Evolutionary conservation across 179 eudicot species (phyloP), one percentile per base, ranked within the genome.

Genomic region (Spergularia azorica): DNA sequence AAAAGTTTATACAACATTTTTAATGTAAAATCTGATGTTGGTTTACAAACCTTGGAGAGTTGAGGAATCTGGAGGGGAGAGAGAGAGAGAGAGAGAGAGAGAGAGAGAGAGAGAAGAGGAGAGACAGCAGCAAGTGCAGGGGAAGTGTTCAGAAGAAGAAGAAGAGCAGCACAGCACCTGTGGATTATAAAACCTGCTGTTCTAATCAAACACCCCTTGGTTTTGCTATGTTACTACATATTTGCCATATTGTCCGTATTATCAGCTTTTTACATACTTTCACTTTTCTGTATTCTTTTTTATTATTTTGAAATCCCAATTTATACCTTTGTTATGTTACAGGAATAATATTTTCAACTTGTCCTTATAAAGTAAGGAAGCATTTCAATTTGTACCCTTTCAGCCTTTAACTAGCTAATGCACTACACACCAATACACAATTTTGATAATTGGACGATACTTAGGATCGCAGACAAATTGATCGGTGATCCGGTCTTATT

Each of bases 21-120:
- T 16, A 58, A 2, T 32, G 73, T 71, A 12, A 3, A 59, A 50
- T 43, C 7, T 18, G 62, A 43, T 59, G 11, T 17, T 26, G 32
- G 32, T 17, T 5, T 63, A 72, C 77, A 80, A 71, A 80, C 83
- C 80, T 80, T 58, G 59, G 39, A 55, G 48, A 79, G 48, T 56
- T 38, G 73, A 66, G 63, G 80, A 76, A 76, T 71, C 61, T 41
- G 18, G 15, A 26, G 32, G 32, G 2, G 32, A 43, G 32, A 36
- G 63, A 64, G 70, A 67, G 39, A 43, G 65, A 48, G 70, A 72
- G 72, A 75, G 68, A n/a, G n/a, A n/a, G n/a, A n/a, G n/a, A n/a
- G n/a, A n/a, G n/a, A n/a, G n/a, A n/a, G n/a, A n/a, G n/a, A n/a
- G n/a, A n/a, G 16, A 26, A 26, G 32, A 26, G 32, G 32, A 26